Evolutionary conservation across 495 filamentous ascomycete species (phyloP).

Genomic region (Lepraria neglecta): DNA sequence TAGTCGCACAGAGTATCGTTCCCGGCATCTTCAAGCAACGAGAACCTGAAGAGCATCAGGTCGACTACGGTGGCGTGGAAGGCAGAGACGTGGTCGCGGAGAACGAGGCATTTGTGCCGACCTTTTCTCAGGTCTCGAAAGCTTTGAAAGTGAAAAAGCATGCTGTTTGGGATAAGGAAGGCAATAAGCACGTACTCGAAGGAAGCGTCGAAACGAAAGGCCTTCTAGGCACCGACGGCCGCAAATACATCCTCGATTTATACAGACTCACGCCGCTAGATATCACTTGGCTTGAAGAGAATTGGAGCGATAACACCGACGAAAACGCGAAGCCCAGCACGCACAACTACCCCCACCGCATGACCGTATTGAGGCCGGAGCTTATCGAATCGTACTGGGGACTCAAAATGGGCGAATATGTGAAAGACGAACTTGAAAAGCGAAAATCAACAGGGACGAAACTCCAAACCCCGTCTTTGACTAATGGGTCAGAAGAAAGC

Average conservation of each 20-base stretch:
- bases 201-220: constrained; percentile 98
- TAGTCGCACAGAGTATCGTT: constrained; percentile 97
- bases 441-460: constrained; percentile 40
- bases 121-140: constrained; percentile 87
- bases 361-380: constrained; percentile 87
- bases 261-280: constrained; percentile 93
- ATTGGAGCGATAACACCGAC: constrained; percentile 39
- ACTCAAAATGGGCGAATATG: constrained; percentile 78
- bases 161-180: constrained; percentile 95
- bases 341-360: constrained; percentile 79
- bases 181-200: constrained; percentile 83
- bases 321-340: constrained; percentile 35
- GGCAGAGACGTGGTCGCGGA: constrained; percentile 92
- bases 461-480: constrained; percentile 24
- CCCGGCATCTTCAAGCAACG: constrained; percentile 99
- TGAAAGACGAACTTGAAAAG: constrained; percentile 64
- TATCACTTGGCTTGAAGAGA: constrained; percentile 79
- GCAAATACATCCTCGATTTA: constrained; percentile 94
- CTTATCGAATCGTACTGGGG: constrained; percentile 79
- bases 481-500: constrained; percentile 18
- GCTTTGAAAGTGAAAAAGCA: constrained; percentile 87
- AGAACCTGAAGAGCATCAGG: constrained; percentile 94
- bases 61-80: constrained; percentile 97
- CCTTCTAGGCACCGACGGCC: constrained; percentile 88
- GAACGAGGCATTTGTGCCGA: constrained; percentile 72